A percentile compares a stretch with the other conserved stretches of the same genome.
phyloP scores from a whole-genome alignment of 2,329 filamentous ascomycete species.

The Epichloe scottii region DNA sequence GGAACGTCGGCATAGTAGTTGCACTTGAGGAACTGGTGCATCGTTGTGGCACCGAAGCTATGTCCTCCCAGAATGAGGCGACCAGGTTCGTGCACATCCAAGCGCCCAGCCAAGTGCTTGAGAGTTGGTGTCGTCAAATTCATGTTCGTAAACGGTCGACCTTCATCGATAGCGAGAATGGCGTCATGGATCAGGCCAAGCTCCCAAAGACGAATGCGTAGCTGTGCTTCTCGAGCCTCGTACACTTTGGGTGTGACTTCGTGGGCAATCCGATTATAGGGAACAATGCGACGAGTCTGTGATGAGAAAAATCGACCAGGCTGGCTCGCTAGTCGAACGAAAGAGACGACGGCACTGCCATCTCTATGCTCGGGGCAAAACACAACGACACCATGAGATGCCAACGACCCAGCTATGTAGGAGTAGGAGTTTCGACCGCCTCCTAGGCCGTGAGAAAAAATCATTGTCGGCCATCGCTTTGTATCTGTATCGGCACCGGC shows the following conservation, averaged over 20 bases:
- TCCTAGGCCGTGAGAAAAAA: constrained; percentile 79
- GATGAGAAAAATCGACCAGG: constrained; percentile 19
- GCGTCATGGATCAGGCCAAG: constrained; percentile 58
- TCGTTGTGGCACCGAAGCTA: constrained; percentile 66
- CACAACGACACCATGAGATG: constrained; percentile 70
- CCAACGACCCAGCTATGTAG: constrained; percentile 65
- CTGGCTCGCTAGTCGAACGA: constrained; percentile 50
- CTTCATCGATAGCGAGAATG: constrained; percentile 51
- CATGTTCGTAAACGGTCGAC: constrained; percentile 36
- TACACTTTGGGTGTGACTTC: constrained; percentile 53
- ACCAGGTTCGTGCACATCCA: constrained; percentile 60
- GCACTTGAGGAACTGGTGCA: constrained; percentile 67
- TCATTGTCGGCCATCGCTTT: constrained; percentile 62
- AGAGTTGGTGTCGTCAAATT: constrained; percentile 40
- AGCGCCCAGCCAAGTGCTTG: constrained; percentile 42
- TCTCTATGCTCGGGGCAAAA: constrained; percentile 75
- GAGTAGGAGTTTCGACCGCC: constrained; percentile 76
- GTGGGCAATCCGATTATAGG: constrained; percentile 47
- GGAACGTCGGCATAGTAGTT: constrained; percentile 52
- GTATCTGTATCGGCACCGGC: constrained; percentile 38
- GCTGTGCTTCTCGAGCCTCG: constrained; percentile 53
- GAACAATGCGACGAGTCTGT: constrained; percentile 21
- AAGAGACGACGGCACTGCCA: constrained; percentile 63
- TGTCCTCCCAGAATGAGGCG: constrained; percentile 67
- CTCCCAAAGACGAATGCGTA: constrained; percentile 70